A percentile compares a stretch with the other conserved stretches of the same genome.
These are phyloP conservation scores for Neophaeococcomyces aloes DNA, from an alignment of 2,329 filamentous ascomycete species.

Conservation along the genomic window DNA sequence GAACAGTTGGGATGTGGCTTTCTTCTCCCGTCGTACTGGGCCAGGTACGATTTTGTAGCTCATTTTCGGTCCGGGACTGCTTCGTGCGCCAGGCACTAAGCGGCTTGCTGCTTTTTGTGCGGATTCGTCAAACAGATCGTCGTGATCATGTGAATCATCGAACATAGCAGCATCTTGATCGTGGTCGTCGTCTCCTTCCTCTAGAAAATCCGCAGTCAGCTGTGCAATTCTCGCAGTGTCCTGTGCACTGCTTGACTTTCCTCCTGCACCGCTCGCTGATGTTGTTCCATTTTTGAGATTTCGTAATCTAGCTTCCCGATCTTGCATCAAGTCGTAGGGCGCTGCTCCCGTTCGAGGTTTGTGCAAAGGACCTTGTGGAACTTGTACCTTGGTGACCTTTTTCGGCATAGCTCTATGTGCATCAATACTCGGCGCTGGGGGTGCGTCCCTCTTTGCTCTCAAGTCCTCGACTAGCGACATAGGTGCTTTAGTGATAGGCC, in stretches of 20 bases:
- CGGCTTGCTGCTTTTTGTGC: too few relatives aligned
- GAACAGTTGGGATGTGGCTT: too few relatives aligned
- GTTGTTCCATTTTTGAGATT: constrained; percentile 23
- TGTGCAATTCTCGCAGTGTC: constrained; percentile 1
- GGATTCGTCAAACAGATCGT: too few relatives aligned
- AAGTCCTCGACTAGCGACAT: constrained; percentile 31
- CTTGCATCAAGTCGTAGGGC: constrained; percentile 19
- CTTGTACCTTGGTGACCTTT: not conserved
- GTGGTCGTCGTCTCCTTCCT: constrained; percentile 13
- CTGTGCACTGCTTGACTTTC: not conserved
- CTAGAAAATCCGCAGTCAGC: constrained; percentile 17
- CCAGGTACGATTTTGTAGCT: too few relatives aligned
- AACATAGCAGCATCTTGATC: not conserved
- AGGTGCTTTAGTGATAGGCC: constrained; percentile 30
- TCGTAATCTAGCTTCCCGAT: constrained; percentile 26
- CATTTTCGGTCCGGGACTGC: too few relatives aligned
- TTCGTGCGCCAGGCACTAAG: too few relatives aligned
- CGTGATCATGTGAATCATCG: too few relatives aligned
- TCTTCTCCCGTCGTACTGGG: too few relatives aligned
- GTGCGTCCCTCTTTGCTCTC: constrained; percentile 12
- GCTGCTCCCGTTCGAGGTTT: constrained; percentile 2
- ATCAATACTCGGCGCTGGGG: not conserved
- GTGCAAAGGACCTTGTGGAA: constrained; percentile 7
- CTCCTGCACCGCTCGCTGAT: constrained; percentile 11
- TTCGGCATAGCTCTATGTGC: not conserved